A percentile compares a stretch with the other conserved stretches of the same genome.
Conservation (phyloP, 495 filamentous ascomycete genomes). For the Lasiosphaeris hirsuta region DNA sequence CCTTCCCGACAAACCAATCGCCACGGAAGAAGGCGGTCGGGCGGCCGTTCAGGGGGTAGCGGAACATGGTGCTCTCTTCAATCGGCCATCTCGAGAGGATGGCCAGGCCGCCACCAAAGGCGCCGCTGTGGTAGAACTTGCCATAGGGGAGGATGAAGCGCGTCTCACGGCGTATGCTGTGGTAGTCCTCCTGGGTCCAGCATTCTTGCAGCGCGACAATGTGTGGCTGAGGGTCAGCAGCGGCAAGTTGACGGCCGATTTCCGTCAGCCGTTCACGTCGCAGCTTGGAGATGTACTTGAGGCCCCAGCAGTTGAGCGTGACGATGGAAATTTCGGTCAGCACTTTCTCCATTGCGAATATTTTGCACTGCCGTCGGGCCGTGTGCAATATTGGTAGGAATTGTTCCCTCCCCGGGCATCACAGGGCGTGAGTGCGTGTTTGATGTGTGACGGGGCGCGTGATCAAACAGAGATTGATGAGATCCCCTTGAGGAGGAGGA, state of each 20-base stretch:
- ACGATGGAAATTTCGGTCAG: constrained; percentile 66
- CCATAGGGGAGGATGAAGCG: constrained; percentile 79
- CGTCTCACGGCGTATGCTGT: constrained; percentile 71
- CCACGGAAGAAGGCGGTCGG: constrained; percentile 91
- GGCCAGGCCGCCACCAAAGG: constrained; percentile 84
- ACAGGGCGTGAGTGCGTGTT: no score
- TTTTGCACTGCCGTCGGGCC: background rate
- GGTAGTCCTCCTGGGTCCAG: constrained; percentile 90
- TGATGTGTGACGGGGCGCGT: no score
- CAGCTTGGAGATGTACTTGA: constrained; percentile 79
- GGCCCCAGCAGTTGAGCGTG: constrained; percentile 93
- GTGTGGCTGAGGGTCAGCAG: constrained; percentile 64
- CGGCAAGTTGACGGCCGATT: constrained; percentile 73
- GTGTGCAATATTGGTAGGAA: no score
- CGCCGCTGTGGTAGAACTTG: constrained; percentile 89
- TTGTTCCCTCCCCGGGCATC: no score
- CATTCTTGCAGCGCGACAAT: constrained; percentile 95
- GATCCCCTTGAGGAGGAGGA: no score
- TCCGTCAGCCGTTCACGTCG: constrained; percentile 77
- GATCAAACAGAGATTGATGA: no score
- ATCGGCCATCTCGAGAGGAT: constrained; percentile 98
- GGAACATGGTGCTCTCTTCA: constrained; percentile 80
- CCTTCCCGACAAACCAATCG: constrained; percentile 94
- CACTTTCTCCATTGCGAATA: constrained; percentile 30
- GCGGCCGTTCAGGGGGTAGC: constrained; percentile 89